Base-by-base conservation (phyloP, 306 rosid genomes). In the Lathyrus sativus region DNA sequence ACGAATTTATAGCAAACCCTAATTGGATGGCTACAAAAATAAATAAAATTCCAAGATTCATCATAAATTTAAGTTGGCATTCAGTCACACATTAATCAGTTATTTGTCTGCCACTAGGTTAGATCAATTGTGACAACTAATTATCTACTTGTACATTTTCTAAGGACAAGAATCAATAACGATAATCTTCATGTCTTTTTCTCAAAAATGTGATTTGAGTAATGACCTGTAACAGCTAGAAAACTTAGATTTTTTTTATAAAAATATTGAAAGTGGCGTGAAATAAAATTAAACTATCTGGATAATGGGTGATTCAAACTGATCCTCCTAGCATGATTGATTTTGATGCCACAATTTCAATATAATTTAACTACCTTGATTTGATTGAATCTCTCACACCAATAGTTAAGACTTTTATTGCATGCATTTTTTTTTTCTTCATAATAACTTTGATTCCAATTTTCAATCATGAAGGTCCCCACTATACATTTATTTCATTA, bases 191-290 rank as follows among this genome's bases (percentile, higher is more conserved):
- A 35, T 61, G 54, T 39, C 14, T 62, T 44, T 42, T 58, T 18
- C 33, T 19, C 39, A 31, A 10, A 4, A 64, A 31, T 56, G 31
- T 39, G 76, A 76, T 67, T 17, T 67, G 74, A 61, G 12, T 63
- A 55, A 67, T 76, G 78, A 62, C 65, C 11, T 72, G 70, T 68
- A 73, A 50, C 59, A 58, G 77, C 85, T 73, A 70, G 73, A 70
- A 70, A 70, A 49, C 37, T 37, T 3, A 24, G 43, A 15, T 4
- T 12, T 13, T 13, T 56, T 42, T 57, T 50, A 3, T 13, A 59
- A 72, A 72, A 31, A 22, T 43, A 11, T 13, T 55, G 4, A 29
- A 63, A 41, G 70, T 70, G 14, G 70, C 80, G 76, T 82, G 59
- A 35, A 45, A 41, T 61, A 71, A 41, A 71, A 71, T 78, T 13